Percentiles rank a stretch among this genome's conserved stretches.
Evolutionary conservation across 768 basidiomycete species (phyloP).

Genomic region (Boletus reticuloceps): DNA sequence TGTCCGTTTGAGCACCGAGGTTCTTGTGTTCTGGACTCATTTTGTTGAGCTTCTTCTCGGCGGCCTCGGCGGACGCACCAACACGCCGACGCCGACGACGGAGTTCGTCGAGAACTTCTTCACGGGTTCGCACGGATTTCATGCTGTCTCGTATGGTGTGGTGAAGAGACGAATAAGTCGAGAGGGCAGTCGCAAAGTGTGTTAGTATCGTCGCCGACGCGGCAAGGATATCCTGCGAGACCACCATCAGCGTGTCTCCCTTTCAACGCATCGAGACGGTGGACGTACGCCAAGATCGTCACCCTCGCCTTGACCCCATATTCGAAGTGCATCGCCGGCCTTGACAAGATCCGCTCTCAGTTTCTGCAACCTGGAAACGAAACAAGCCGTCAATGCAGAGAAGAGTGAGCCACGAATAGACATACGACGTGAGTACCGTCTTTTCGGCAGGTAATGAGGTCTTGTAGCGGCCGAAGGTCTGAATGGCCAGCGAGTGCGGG

Average conservation of each 20-base stretch:
- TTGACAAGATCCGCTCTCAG: slow-evolving; percentile 64
- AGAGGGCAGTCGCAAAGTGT: slow-evolving; percentile 65
- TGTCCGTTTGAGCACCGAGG: slow-evolving; percentile 66
- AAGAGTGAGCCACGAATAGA: slow-evolving; percentile 7
- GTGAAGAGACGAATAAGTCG: slow-evolving; percentile 69
- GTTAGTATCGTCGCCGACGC: slow-evolving; percentile 66
- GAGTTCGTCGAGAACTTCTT: slow-evolving; percentile 79
- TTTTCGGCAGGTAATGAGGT: slow-evolving; percentile 91
- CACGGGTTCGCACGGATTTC: slow-evolving; percentile 80
- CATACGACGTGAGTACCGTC: slow-evolving; percentile 70
- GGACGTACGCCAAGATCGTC: slow-evolving; percentile 72
- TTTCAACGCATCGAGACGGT: background rate
- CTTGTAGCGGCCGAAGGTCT: slow-evolving; percentile 79
- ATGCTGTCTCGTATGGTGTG: slow-evolving; percentile 60
- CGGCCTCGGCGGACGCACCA: slow-evolving; percentile 69
- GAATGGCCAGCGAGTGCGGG: slow-evolving; percentile 69
- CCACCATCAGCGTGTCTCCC: background rate
- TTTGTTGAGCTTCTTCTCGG: slow-evolving; percentile 85
- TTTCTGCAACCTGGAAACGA: slow-evolving; percentile 51
- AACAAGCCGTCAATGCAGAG: background rate
- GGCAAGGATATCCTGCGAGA: slow-evolving; percentile 64
- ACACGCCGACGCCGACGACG: slow-evolving; percentile 67
- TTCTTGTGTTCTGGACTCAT: slow-evolving; percentile 92
- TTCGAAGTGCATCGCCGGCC: slow-evolving; percentile 67
- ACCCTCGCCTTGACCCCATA: slow-evolving; percentile 78